Evolutionary conservation across 345 rosid species (phyloP), one percentile per base, ranked within the genome.

Genomic region (Turnera subulata): DNA sequence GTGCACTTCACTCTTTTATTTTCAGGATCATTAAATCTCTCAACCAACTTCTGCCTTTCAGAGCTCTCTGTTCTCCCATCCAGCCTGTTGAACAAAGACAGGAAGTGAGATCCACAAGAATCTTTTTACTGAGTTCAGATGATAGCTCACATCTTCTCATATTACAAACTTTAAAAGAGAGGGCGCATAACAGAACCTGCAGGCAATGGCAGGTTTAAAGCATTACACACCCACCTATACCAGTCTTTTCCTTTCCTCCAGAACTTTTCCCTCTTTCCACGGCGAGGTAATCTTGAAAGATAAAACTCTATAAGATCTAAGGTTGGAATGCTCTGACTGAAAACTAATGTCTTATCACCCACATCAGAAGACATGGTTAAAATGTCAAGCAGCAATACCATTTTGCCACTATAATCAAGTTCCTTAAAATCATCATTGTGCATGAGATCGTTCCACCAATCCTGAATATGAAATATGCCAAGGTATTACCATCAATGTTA

Each of bases 61-160:
- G 93, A 83, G 77, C 99, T 90, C 84, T 84, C 96, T 2, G 97
- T 94, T 73, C 85, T 88, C 66, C 99, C 99, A 66, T 94, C 99
- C 55, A 94, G 68, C 77, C 99, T 94, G 86, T 70, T 29, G 43
- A 45, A 50, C 24, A 61, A 50, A 69, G 47, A 38, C 19, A 54
- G 48, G 24, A 64, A 61, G 48, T 16, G 32, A 33, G 42, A 47
- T 38, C 40, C 20, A 46, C 14, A 25, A 16, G 22, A 21, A 46
- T 39, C 33, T 26, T 50, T 26, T 24, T 19, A 23, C 37, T 45
- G 17, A 45, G 37, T 45, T 58, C 43, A 23, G 47, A 52, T 39
- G 40, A 42, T 47, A 23, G 46, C 13, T 26, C 44, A 47, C 21
- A 53, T 32, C n/a, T 29, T 4, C 35, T n/a, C 46, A 38, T 29